Base-by-base conservation (phyloP, 345 rosid species). In the Lumnitzera littorea region DNA sequence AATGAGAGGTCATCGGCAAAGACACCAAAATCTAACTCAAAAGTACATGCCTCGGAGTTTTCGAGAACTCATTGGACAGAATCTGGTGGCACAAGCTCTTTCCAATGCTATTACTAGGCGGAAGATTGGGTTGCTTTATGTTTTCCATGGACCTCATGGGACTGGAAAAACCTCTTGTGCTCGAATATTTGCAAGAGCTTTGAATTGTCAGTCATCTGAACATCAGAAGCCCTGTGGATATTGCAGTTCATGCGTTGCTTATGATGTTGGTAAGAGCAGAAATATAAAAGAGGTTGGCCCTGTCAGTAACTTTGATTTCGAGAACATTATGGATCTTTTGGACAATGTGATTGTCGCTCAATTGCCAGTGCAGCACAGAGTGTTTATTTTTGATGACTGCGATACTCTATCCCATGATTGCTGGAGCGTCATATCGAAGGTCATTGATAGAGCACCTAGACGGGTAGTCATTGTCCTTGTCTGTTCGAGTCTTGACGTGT, bases 81-180 rank as follows among this genome's bases (percentile, higher is more conserved):
- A 76, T 73, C 73, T 95, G 61, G 98, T 80, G 15, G 82, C 79
- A 6, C 96, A 91, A 78, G 97, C 96, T 70, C 88, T 95, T 43
- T 85, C 85, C 16, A 95, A 95, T 67, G 99, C 96, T 20, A 88
- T 83, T 47, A 62, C 54, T 55, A 81, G 70, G 72, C 85, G 78
- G 58, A 95, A 85, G 79, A 83, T 95, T 52, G 99, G 96, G 17
- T 74, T 91, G 59, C 87, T 95, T 15, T 95, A 91, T 59, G 96
- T 87, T 16, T 91, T 95, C 61, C 82, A 95, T 12, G 99, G 99
- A 50, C 96, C 97, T 72, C 96, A 85, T 58, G 99, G 99, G 53
- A 91, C 98, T 2, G 99, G 99, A 27, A 95, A 91, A 70, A 88
- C 98, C 25, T 95, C 94, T 0, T 88, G 98, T 62, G 99, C 99